These are phyloP conservation scores for Sclerotinia sclerotiorum DNA, from an alignment of 2,329 filamentous ascomycete genomes.

Conservation along the genomic window DNA sequence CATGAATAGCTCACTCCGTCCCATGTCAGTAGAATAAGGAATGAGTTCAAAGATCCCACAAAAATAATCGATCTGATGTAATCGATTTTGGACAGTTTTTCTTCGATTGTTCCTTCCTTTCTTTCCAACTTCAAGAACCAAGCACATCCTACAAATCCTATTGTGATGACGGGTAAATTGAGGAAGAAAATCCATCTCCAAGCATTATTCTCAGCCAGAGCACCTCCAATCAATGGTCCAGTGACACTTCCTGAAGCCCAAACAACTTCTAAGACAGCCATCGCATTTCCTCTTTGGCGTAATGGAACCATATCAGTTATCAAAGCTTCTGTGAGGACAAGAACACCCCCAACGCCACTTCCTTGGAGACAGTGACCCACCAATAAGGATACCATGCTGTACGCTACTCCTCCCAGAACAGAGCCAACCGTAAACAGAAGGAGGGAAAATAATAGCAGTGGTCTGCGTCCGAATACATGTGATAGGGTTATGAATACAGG, in stretches of 20 bases:
- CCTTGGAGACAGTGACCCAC: conserved; percentile 47
- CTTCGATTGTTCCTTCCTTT: conserved; percentile 39
- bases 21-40: conserved; percentile 61
- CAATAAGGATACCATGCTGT: conserved; percentile 34
- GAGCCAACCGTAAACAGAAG: conserved; percentile 30
- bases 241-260: conserved; percentile 37
- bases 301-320: conserved; percentile 48
- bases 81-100: conserved; percentile 48
- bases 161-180: conserved; percentile 31
- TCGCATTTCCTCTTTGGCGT: conserved; percentile 44
- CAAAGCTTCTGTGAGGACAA: conserved; percentile 47
- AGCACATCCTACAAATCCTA: conserved; percentile 29
- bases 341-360: conserved; percentile 51
- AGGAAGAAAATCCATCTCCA: conserved; percentile 38
- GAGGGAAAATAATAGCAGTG: conserved; percentile 29
- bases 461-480: conserved; percentile 31
- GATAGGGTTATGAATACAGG: conserved; percentile 43
- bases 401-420: conserved; percentile 40
- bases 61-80: conserved; percentile 63
- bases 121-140: conserved; percentile 29
- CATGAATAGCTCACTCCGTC: conserved; percentile 63
- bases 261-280: conserved; percentile 31
- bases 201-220: conserved; percentile 42
- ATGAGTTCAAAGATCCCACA: conserved; percentile 55
- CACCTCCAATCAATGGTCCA: conserved; percentile 44